A percentile compares a stretch with the other conserved stretches of the same genome.
Evolutionary conservation across 768 basidiomycete genomes (phyloP).

Genomic region (Russula griseocarnosa): DNA sequence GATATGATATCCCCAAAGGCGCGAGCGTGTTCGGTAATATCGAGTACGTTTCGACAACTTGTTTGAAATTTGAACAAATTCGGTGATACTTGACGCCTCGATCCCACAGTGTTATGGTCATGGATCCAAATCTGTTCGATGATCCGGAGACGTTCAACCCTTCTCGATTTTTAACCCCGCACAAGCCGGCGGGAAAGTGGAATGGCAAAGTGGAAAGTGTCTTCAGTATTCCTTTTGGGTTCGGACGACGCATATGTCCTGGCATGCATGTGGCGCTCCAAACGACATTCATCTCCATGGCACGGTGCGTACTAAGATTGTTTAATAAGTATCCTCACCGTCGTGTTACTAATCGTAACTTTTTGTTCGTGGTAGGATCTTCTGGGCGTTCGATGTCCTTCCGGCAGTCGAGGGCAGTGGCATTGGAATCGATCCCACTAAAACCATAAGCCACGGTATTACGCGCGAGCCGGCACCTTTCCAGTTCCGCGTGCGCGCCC

Average conservation of each 20-base stretch:
- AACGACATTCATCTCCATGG: conserved; percentile 20
- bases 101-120: conserved; percentile 23
- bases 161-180: conserved; percentile 29
- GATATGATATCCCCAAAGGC: conserved; percentile 20
- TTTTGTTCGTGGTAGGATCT: conserved; percentile 1
- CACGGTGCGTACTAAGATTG: conserved; percentile 14
- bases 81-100: not conserved
- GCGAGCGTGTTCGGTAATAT: conserved; percentile 16
- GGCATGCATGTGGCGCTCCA: conserved; percentile 28
- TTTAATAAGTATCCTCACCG: too few species aligned
- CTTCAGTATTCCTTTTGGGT: conserved; percentile 29
- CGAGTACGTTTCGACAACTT: conserved; percentile 6
- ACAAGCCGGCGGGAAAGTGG: conserved; percentile 4
- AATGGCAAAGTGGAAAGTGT: conserved; percentile 19
- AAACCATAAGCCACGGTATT: not conserved
- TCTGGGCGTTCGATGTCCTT: conserved; percentile 29
- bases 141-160: conserved; percentile 30
- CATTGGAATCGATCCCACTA: not conserved
- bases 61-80: not conserved
- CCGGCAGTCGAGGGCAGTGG: not conserved
- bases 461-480: conserved; percentile 14
- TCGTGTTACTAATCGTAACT: not conserved
- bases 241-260: conserved; percentile 29
- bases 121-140: conserved; percentile 28
- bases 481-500: not conserved